Evolutionary conservation across 257 asterid genomes (phyloP).

Genomic region (Datura wrightii): DNA sequence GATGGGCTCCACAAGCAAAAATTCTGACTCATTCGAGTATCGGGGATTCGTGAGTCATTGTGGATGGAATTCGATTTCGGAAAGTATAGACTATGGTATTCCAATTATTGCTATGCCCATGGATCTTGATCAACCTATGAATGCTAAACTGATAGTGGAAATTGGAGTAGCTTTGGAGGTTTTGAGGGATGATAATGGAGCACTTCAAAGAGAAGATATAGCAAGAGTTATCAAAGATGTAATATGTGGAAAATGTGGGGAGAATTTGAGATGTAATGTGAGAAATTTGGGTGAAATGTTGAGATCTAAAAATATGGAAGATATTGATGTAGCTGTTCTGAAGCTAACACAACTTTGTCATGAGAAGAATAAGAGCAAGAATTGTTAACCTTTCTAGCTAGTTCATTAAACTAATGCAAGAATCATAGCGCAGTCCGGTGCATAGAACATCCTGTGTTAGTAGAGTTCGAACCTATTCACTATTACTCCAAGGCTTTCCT

Average conservation of each 20-base stretch:
- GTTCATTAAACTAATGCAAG: not conserved
- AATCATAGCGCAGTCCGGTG: no score
- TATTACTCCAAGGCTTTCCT: no score
- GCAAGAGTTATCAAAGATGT: constrained; percentile 45
- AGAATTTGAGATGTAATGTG: constrained; percentile 37
- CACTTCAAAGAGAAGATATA: constrained; percentile 36
- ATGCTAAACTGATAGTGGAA: constrained; percentile 53
- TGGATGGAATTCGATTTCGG: constrained; percentile 53
- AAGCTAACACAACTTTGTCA: constrained; percentile 35
- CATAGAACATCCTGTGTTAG: no score
- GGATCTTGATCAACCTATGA: constrained; percentile 61
- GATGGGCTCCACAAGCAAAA: constrained; percentile 59
- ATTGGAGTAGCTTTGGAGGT: constrained; percentile 56
- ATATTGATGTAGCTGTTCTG: constrained; percentile 42
- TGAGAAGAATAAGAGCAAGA: no score
- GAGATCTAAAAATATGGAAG: constrained; percentile 34
- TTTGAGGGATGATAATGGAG: constrained; percentile 39
- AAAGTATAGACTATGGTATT: constrained; percentile 49
- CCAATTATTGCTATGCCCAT: constrained; percentile 54
- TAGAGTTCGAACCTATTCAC: no score
- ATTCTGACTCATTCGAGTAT: constrained; percentile 42
- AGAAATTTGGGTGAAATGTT: constrained; percentile 36
- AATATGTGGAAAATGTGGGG: constrained; percentile 46
- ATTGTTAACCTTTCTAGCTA: not conserved
- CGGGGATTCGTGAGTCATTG: constrained; percentile 55